Percentiles rank a stretch among this genome's conserved stretches.
Evolutionary conservation across 495 filamentous ascomycete genomes (phyloP).

Genomic region (Penicillium salamii): DNA sequence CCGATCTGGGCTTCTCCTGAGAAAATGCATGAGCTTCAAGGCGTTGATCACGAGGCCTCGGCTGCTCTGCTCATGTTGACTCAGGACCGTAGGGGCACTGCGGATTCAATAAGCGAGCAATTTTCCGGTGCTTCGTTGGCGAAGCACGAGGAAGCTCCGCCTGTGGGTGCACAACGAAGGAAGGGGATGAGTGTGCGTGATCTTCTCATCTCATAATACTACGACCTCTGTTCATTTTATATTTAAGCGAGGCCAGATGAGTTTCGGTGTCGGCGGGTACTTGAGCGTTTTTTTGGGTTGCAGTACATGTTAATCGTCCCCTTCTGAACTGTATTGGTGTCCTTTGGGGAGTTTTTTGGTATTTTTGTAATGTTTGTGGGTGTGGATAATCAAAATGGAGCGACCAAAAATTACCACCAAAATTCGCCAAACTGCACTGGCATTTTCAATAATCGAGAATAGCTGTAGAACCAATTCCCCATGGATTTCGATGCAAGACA

Average conservation of each 20-base stretch:
- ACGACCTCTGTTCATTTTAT: neutral
- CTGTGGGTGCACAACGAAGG: slow-evolving; percentile 21
- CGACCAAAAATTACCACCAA: no score
- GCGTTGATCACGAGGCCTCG: slow-evolving; percentile 74
- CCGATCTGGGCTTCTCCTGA: slow-evolving; percentile 26
- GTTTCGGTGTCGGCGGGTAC: neutral
- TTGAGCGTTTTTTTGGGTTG: slow-evolving; percentile 1
- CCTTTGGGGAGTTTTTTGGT: neutral
- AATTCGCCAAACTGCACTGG: no score
- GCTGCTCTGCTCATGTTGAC: slow-evolving; percentile 80
- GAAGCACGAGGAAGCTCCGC: neutral
- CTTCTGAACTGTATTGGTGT: neutral
- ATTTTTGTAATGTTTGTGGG: no score
- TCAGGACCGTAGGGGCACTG: slow-evolving; percentile 55
- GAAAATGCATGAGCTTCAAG: slow-evolving; percentile 29
- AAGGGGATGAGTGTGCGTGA: slow-evolving; percentile 78
- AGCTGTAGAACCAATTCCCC: no score
- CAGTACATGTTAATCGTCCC: neutral
- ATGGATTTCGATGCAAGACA: no score
- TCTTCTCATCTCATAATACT: slow-evolving; percentile 58
- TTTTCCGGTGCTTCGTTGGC: slow-evolving; percentile 16
- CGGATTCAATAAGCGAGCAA: slow-evolving; percentile 31
- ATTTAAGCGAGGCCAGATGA: neutral
- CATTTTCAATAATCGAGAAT: no score
- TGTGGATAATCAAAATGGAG: no score